These are phyloP conservation scores for Maudiozyma turicensis DNA, from an alignment of 805 yeast species.

Conservation along the genomic window DNA sequence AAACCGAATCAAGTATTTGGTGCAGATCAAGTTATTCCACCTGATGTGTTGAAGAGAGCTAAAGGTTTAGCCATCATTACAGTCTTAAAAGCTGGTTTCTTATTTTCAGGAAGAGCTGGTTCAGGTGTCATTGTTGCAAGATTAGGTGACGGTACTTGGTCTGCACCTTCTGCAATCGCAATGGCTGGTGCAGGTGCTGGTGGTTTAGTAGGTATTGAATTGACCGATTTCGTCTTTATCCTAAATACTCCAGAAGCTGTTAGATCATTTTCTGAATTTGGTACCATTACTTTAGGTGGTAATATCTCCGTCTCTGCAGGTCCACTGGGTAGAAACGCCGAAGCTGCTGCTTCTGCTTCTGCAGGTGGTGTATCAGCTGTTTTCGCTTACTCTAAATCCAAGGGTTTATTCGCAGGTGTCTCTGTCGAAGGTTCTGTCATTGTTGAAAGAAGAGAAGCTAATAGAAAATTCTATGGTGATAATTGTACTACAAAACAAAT, in stretches of 20 bases:
- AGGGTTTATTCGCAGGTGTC: slow-evolving; percentile 95
- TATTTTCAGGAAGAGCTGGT: slow-evolving; percentile 95
- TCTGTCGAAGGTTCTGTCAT: slow-evolving; percentile 94
- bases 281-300: slow-evolving; percentile 91
- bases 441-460: slow-evolving; percentile 95
- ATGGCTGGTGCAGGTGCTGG: slow-evolving; percentile 99
- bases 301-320: slow-evolving; percentile 95
- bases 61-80: slow-evolving; percentile 88
- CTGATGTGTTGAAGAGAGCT: slow-evolving; percentile 75
- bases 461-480: slow-evolving; percentile 86
- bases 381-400: slow-evolving; percentile 88
- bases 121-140: slow-evolving; percentile 93
- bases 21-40: slow-evolving; percentile 83
- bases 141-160: slow-evolving; percentile 92
- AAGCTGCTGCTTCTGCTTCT: slow-evolving; percentile 93
- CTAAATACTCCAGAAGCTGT: slow-evolving; percentile 83
- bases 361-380: slow-evolving; percentile 80
- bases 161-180: slow-evolving; percentile 91
- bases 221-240: slow-evolving; percentile 92
- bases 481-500: slow-evolving; percentile 82
- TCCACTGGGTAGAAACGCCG: slow-evolving; percentile 94
- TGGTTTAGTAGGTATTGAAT: slow-evolving; percentile 92
- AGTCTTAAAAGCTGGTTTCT: slow-evolving; percentile 92
- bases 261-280: slow-evolving; percentile 85
- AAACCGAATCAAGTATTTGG: slow-evolving; percentile 93